Evolutionary conservation across 1,139 yeast genomes (phyloP).

Genomic region (Blastobotrys apis): DNA sequence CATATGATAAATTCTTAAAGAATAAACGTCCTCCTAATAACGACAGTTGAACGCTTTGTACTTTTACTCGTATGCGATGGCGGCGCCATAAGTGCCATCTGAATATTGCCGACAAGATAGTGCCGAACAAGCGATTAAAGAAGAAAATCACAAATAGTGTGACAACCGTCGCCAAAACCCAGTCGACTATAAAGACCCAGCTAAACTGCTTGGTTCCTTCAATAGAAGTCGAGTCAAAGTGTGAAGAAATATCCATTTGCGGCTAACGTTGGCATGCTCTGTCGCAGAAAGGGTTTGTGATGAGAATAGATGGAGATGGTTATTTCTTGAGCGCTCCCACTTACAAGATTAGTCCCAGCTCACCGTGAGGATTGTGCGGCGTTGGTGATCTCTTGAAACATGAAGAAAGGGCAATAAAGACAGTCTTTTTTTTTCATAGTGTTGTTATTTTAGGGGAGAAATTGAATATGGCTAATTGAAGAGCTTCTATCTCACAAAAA

Average conservation of each 20-base stretch:
- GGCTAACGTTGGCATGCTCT: not conserved
- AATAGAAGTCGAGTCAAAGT: constrained; percentile 29
- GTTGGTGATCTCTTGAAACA: no score
- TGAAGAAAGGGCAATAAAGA: not conserved
- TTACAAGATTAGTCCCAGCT: no score
- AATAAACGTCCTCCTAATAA: constrained; percentile 78
- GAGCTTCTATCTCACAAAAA: no score
- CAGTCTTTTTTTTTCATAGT: no score
- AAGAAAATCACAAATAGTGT: constrained; percentile 66
- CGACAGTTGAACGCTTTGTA: constrained; percentile 72
- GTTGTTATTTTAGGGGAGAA: no score
- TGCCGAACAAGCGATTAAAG: constrained; percentile 72
- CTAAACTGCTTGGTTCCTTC: constrained; percentile 44
- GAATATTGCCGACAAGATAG: constrained; percentile 47
- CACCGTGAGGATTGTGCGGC: no score
- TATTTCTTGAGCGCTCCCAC: not conserved
- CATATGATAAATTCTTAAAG: constrained; percentile 67
- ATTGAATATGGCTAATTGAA: no score
- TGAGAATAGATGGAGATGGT: not conserved
- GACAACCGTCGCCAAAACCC: constrained; percentile 66
- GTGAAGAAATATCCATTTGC: constrained; percentile 16
- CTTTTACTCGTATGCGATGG: constrained; percentile 50
- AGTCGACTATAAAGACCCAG: constrained; percentile 82
- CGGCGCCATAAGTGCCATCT: constrained; percentile 62
- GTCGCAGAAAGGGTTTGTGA: not conserved